Evolutionary conservation across 176 grass and related monocot genomes (phyloP).

Genomic region (Tillandsia fasciculata): DNA sequence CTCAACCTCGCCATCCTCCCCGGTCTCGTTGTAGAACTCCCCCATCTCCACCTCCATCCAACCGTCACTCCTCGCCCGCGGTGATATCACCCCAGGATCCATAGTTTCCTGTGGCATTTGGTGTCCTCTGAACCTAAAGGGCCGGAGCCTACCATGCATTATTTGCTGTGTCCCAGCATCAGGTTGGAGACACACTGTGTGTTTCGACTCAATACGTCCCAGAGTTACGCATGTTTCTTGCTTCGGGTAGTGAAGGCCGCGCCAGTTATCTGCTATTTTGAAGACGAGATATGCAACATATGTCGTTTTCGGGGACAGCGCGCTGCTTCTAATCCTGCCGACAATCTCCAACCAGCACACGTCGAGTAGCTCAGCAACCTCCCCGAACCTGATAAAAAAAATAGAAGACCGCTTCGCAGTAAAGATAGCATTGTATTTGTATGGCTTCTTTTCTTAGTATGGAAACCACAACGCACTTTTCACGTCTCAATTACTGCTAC

Average conservation of each 20-base stretch:
- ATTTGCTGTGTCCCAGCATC: background rate
- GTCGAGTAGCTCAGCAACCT: conserved; percentile 12
- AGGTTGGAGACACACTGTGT: background rate
- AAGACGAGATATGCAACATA: conserved; percentile 44
- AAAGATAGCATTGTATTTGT: background rate
- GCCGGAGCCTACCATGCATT: no score
- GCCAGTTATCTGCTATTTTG: conserved; percentile 15
- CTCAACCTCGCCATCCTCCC: conserved; percentile 18
- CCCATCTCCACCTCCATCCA: conserved; percentile 52
- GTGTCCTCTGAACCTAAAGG: no score
- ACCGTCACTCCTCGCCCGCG: conserved; percentile 15
- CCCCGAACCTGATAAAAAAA: conserved; percentile 19
- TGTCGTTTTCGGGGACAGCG: conserved; percentile 16
- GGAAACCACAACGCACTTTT: background rate
- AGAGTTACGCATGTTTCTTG: conserved; percentile 27
- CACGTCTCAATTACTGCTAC: background rate
- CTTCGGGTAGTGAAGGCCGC: conserved; percentile 13
- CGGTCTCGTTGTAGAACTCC: conserved; percentile 26
- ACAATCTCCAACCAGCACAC: conserved; percentile 40
- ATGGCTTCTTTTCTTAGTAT: background rate
- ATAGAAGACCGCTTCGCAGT: background rate
- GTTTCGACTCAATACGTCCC: background rate
- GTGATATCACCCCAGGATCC: background rate
- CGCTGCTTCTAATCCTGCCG: conserved; percentile 7
- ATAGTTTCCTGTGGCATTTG: no score